Evolutionary conservation across 768 basidiomycete species (phyloP).

Genomic region (Macrolepiota dolichaula): DNA sequence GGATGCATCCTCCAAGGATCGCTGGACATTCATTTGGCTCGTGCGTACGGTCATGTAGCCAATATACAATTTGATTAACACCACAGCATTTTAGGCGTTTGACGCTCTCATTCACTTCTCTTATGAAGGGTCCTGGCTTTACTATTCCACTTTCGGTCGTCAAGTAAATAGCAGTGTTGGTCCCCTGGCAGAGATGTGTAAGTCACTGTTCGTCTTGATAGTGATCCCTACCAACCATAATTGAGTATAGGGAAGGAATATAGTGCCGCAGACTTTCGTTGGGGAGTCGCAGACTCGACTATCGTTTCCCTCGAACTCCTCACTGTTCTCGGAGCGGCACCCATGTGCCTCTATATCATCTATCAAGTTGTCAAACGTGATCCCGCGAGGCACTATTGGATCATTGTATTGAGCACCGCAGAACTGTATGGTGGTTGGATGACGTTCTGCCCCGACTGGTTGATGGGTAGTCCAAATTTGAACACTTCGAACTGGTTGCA

Average conservation of each 20-base stretch:
- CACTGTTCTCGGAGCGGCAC: slow-evolving; percentile 77
- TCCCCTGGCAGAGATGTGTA: slow-evolving; percentile 72
- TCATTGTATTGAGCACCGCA: slow-evolving; percentile 70
- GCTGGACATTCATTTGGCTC: slow-evolving; percentile 75
- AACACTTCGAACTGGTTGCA: slow-evolving; percentile 67
- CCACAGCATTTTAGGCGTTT: slow-evolving; percentile 48
- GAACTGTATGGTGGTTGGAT: slow-evolving; percentile 88
- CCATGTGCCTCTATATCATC: slow-evolving; percentile 70
- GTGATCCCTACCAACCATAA: neutral
- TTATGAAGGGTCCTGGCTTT: slow-evolving; percentile 80
- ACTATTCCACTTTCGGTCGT: slow-evolving; percentile 70
- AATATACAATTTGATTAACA: neutral
- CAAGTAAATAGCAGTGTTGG: slow-evolving; percentile 69
- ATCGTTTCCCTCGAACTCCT: slow-evolving; percentile 81
- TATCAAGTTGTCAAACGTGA: slow-evolving; percentile 62
- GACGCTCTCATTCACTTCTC: slow-evolving; percentile 78
- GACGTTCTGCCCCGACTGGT: slow-evolving; percentile 89
- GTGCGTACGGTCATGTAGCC: slow-evolving; percentile 32
- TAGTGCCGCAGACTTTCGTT: slow-evolving; percentile 74
- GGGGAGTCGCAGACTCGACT: slow-evolving; percentile 77
- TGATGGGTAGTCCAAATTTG: slow-evolving; percentile 69
- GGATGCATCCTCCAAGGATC: slow-evolving; percentile 60
- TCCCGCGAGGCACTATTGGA: slow-evolving; percentile 74
- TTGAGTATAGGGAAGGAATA: slow-evolving; percentile 69
- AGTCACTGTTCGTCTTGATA: slow-evolving; percentile 24